Evolutionary conservation across 163 green algal genomes (phyloP), one percentile per base, ranked within the genome.

Genomic region (Scenedesmus sp.): DNA sequence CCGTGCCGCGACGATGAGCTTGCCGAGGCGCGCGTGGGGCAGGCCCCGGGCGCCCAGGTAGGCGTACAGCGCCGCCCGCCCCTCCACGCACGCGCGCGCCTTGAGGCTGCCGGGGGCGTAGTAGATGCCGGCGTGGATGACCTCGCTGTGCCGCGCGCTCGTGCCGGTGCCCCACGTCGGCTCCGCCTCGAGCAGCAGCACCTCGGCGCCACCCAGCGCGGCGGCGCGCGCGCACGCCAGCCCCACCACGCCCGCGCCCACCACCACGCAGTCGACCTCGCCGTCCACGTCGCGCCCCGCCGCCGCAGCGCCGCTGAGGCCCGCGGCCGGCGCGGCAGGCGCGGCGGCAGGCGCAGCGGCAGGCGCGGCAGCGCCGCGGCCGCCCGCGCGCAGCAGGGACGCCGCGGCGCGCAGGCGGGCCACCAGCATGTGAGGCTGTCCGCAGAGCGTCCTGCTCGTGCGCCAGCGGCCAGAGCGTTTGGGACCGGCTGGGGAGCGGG

Each of bases 41-140:
- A 92, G 69, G 44, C 54, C 60, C 20, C 76, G 36, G 1, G 33
- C 28, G 48, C 24, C 64, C 62, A 79, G 87, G 63, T 86, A 90
- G 3, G 86, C 87, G 64, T 91, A 92, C 50, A 90, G 77, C 73
- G 81, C 54, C 3, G 87, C 33, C 26, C 77, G 80, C 10, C 93
- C 93, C 28, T 89, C 60, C 47, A 95, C 83, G 63, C 93, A 97
- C 11, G 93, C 63, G 28, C 67, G 63, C 3, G 87, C 89, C 76
- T 96, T 96, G 14, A 95, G 66, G 62, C 77, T 91, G 39, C 84
- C 87, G 14, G 71, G 79, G 0, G 39, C 77, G 82, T 96, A 96
- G 63, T 96, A 95, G 7, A 96, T 51, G 9, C 91, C 90, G 54
- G 90, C 89, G 82, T 97, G 92, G n/a, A 96, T 93, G 28, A 97